Evolutionary conservation across 108 stramenopile species (phyloP).

Genomic region (Nitzschia palea): DNA sequence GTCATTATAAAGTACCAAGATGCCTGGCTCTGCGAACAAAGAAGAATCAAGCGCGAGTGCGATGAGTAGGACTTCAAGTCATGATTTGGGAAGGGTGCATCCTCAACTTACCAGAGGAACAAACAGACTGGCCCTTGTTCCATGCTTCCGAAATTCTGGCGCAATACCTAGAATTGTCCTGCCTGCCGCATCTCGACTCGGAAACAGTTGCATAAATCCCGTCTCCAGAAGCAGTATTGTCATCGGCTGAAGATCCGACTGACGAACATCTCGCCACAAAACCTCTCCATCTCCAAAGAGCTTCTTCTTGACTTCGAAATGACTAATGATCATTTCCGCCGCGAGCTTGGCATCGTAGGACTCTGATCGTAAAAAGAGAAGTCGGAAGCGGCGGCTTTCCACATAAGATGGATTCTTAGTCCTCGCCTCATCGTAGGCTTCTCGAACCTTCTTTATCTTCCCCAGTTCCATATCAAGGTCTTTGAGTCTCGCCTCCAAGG

Average conservation of each 20-base stretch:
- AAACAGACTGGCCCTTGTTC: too few species aligned
- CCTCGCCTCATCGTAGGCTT: constrained; percentile 14
- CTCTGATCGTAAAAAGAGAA: constrained; percentile 2
- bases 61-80: too few species aligned
- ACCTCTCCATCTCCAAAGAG: constrained; percentile 9
- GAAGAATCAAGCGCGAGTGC: background rate
- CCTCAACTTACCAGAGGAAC: background rate
- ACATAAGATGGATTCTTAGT: constrained; percentile 3
- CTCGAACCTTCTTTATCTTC: constrained; percentile 1
- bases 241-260: background rate
- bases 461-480: constrained; percentile 8
- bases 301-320: background rate
- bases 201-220: constrained; percentile 16
- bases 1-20: too few species aligned
- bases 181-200: constrained; percentile 5
- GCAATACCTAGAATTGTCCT: constrained; percentile 1
- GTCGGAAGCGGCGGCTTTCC: background rate
- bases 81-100: background rate
- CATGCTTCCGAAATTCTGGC: background rate
- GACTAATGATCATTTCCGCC: background rate
- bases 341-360: background rate
- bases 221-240: background rate
- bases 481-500: background rate
- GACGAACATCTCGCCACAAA: background rate
- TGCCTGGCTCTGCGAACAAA: too few species aligned